phyloP scores from a whole-genome alignment of 2,329 filamentous ascomycete species.

The Harringtonia lauricola region DNA sequence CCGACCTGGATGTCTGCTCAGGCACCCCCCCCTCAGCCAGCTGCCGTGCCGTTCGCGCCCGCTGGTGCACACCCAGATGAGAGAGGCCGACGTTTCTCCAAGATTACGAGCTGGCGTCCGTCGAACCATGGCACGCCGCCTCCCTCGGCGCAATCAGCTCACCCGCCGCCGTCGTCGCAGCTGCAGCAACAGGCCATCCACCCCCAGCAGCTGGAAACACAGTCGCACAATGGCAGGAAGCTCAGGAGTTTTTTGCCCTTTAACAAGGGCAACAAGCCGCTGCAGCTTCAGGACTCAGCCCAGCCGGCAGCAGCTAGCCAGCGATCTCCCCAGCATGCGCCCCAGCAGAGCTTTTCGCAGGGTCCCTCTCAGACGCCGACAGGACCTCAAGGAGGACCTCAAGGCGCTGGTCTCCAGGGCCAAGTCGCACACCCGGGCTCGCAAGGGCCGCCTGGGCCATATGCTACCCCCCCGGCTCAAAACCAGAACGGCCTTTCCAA shows the following conservation, averaged over 20 bases:
- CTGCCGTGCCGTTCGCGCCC: background rate
- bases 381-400: background rate
- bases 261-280: slow-evolving; percentile 6
- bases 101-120: slow-evolving; percentile 8
- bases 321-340: too few species aligned
- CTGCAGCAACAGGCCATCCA: background rate
- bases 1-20: background rate
- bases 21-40: too few species aligned
- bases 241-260: slow-evolving; percentile 6
- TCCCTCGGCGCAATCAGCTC: slow-evolving; percentile 3
- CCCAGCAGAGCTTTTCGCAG: too few species aligned
- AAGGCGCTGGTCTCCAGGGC: background rate
- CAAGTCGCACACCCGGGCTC: background rate
- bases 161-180: background rate
- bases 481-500: too few species aligned
- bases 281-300: background rate
- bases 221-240: slow-evolving; percentile 4
- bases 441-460: too few species aligned
- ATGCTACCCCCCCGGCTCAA: too few species aligned
- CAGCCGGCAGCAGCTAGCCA: background rate
- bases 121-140: slow-evolving; percentile 7
- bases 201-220: background rate
- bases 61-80: background rate
- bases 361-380: too few species aligned
- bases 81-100: slow-evolving; percentile 7